Evolutionary conservation across 352 stramenopile genomes (phyloP), one percentile per base, ranked within the genome.

Genomic region (Lagenidium giganteum): DNA sequence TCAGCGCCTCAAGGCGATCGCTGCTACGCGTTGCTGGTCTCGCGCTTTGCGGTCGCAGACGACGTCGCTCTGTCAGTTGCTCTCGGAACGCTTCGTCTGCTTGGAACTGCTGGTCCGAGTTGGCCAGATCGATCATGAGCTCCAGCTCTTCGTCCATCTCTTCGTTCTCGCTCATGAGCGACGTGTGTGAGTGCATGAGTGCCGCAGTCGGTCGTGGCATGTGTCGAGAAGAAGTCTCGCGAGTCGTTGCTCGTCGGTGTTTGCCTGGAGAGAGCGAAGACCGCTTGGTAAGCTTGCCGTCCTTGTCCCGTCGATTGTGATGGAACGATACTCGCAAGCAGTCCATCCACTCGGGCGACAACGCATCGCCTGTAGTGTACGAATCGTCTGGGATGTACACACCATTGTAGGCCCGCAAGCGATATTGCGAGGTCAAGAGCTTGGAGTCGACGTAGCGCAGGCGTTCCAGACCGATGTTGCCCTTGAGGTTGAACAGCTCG

Each of bases 401-500:
- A 2, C 80, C 77, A 18, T 84, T 83, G 47, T 74, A 86, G 18
- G 63, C 49, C 5, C 75, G 70, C 22, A 93, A 30, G 11, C 67
- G 73, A 53, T 87, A 67, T 21, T 83, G 72, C 2, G 75, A 57
- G 3, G 54, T 81, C 11, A 93, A 51, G 12, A 86, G 38, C 42
- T 85, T 83, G 7, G 77, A 69, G 23, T 87, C 72, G 12, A 93
- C 61, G 26, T 87, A 87, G 13, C 80, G 75, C 20, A 93, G 48
- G 2, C 80, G 65, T 30, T 93, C 77, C 28, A 93, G 54, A 0
- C 77, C 80, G 17, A 93, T 78, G 33, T 90, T 90, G 3, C 77
- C 80, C 47, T 90, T 93, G 48, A 90, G 70, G 35, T 93, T 90
- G 43, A 90, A 83, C 54, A 87, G 71, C 40, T 93, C 80, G 6